These are phyloP conservation scores for Verticillium isaacii DNA, from an alignment of 2,329 filamentous ascomycete genomes.

Conservation along the genomic window DNA sequence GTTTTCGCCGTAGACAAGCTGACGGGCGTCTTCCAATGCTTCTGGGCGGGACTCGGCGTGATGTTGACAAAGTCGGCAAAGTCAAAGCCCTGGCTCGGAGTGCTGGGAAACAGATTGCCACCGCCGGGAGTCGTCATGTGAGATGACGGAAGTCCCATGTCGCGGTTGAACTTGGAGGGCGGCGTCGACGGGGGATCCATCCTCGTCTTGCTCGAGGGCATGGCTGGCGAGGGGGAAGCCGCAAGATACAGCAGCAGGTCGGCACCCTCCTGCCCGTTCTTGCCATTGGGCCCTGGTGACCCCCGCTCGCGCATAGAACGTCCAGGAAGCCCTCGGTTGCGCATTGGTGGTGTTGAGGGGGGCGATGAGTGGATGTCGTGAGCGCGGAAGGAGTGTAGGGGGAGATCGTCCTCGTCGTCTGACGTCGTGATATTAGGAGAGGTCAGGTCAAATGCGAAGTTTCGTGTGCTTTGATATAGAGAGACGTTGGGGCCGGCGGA, in stretches of 20 bases:
- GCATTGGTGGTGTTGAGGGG: slow-evolving; percentile 74
- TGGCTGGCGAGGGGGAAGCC: slow-evolving; percentile 83
- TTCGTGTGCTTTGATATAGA: slow-evolving; percentile 69
- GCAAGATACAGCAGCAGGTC: slow-evolving; percentile 80
- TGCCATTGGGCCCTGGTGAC: slow-evolving; percentile 40
- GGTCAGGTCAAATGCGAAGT: slow-evolving; percentile 59
- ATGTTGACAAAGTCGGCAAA: slow-evolving; percentile 98
- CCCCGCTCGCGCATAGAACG: slow-evolving; percentile 46
- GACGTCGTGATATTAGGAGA: slow-evolving; percentile 57
- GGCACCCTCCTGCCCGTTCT: slow-evolving; percentile 71
- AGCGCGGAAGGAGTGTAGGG: slow-evolving; percentile 66
- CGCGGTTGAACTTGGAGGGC: slow-evolving; percentile 57
- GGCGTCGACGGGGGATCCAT: slow-evolving; percentile 74
- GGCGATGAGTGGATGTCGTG: slow-evolving; percentile 71
- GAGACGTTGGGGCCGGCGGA: slow-evolving; percentile 68
- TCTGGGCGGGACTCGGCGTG: slow-evolving; percentile 90
- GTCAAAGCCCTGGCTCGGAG: slow-evolving; percentile 80
- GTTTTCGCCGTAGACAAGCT: slow-evolving; percentile 47
- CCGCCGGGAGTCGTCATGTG: slow-evolving; percentile 86
- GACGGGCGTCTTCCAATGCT: slow-evolving; percentile 77
- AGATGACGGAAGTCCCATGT: slow-evolving; percentile 69
- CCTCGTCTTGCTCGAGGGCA: slow-evolving; percentile 43
- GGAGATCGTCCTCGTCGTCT: slow-evolving; percentile 80
- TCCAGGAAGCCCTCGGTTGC: slow-evolving; percentile 42
- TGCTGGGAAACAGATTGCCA: slow-evolving; percentile 65